Evolutionary conservation across 257 asterid genomes (phyloP).

Genomic region (Misopates orontium): DNA sequence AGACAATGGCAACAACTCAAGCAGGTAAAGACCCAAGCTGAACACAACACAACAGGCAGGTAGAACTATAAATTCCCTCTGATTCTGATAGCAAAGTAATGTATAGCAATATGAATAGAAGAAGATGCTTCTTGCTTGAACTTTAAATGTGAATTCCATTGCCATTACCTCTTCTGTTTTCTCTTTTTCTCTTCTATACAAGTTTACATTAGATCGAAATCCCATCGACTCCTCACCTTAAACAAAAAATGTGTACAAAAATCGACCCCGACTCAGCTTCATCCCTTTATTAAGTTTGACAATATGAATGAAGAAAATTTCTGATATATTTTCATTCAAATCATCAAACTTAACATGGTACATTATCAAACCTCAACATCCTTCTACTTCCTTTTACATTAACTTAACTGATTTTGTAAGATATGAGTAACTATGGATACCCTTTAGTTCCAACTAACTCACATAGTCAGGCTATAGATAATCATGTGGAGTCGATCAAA

Average conservation of each 20-base stretch:
- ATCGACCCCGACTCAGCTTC: constrained; percentile 32
- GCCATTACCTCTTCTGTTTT: background rate
- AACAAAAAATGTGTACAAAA: constrained; percentile 28
- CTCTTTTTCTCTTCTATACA: constrained; percentile 25
- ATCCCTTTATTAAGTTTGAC: background rate
- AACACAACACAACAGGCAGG: background rate
- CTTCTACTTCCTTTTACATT: constrained; percentile 41
- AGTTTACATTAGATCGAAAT: constrained; percentile 14
- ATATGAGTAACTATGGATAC: constrained; percentile 33
- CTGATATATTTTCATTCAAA: too few relatives aligned
- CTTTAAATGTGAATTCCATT: constrained; percentile 23
- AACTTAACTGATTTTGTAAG: constrained; percentile 29
- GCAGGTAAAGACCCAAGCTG: too few relatives aligned
- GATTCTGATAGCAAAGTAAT: constrained; percentile 4
- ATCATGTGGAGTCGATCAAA: too few relatives aligned
- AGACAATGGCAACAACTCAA: too few relatives aligned
- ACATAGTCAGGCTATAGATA: too few relatives aligned
- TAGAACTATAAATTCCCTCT: background rate
- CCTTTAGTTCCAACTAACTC: too few relatives aligned
- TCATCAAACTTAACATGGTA: too few relatives aligned
- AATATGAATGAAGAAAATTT: too few relatives aligned
- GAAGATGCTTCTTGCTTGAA: constrained; percentile 9
- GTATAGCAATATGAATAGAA: constrained; percentile 14
- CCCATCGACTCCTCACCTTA: constrained; percentile 19
- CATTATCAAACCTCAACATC: constrained; percentile 3